These are phyloP conservation scores for Thielaviopsis euricoi DNA, from an alignment of 2,329 filamentous ascomycete species.

Conservation along the genomic window DNA sequence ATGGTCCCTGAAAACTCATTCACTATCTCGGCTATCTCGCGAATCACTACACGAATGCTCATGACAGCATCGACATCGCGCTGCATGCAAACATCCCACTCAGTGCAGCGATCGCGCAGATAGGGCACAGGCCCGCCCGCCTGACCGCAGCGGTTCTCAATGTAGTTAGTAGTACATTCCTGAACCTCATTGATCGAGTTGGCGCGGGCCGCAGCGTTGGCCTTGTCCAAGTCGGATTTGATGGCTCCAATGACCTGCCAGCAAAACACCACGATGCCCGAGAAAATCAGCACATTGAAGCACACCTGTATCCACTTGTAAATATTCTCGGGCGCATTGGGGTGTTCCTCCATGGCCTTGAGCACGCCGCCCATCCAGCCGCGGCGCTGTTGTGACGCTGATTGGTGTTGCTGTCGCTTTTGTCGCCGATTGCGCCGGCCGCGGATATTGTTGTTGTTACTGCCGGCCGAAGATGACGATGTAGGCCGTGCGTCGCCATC, in stretches of 20 bases:
- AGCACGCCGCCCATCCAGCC: slow-evolving; percentile 29
- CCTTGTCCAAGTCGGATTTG: slow-evolving; percentile 57
- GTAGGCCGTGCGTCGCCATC: slow-evolving; percentile 17
- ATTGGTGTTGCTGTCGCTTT: slow-evolving; percentile 14
- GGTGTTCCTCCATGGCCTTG: slow-evolving; percentile 37
- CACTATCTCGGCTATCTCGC: slow-evolving; percentile 81
- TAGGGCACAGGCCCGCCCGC: slow-evolving; percentile 45
- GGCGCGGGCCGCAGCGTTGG: slow-evolving; percentile 50
- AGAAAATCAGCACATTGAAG: slow-evolving; percentile 47
- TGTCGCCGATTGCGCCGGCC: slow-evolving; percentile 14
- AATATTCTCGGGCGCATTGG: slow-evolving; percentile 40
- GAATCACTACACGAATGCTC: slow-evolving; percentile 63
- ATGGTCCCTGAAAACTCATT: slow-evolving; percentile 88
- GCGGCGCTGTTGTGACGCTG: slow-evolving; percentile 10
- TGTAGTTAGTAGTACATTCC: slow-evolving; percentile 56
- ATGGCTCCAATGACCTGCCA: slow-evolving; percentile 55
- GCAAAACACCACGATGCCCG: slow-evolving; percentile 43
- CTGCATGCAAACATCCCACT: slow-evolving; percentile 80
- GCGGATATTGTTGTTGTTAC: too few species aligned
- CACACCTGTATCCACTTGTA: slow-evolving; percentile 42
- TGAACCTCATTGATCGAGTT: slow-evolving; percentile 58
- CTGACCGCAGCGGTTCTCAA: slow-evolving; percentile 55
- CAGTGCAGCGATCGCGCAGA: slow-evolving; percentile 53
- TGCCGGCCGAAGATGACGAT: slow-evolving; percentile 5
- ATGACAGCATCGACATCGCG: slow-evolving; percentile 65